Conservation (phyloP, 345 rosid species). For the Draba incana region DNA sequence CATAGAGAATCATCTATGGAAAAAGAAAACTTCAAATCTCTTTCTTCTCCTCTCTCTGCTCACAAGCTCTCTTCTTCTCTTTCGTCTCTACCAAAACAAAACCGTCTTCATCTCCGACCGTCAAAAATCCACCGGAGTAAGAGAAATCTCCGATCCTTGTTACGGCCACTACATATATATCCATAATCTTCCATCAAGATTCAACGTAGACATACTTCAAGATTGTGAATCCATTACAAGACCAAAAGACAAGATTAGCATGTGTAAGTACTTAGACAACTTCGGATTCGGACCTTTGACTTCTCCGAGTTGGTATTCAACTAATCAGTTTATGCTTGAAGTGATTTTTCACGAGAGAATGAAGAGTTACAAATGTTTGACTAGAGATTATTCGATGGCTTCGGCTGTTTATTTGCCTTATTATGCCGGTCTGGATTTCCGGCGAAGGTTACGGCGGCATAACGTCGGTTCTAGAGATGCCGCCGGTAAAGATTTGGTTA, state of each 20-base stretch:
- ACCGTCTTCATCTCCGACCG: slow-evolving; percentile 19
- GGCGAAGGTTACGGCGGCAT: slow-evolving; percentile 53
- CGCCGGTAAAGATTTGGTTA: slow-evolving; percentile 36
- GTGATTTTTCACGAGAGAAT: slow-evolving; percentile 57
- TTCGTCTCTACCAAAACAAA: slow-evolving; percentile 33
- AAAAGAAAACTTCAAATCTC: slow-evolving; percentile 19
- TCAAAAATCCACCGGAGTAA: background rate
- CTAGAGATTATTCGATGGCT: slow-evolving; percentile 55
- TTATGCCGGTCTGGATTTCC: slow-evolving; percentile 57
- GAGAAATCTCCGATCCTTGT: slow-evolving; percentile 36
- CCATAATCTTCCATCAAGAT: slow-evolving; percentile 51
- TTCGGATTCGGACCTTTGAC: slow-evolving; percentile 54
- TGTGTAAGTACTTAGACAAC: slow-evolving; percentile 53
- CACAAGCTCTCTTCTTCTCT: slow-evolving; percentile 25
- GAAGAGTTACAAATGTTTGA: slow-evolving; percentile 58
- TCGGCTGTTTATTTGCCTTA: slow-evolving; percentile 58
- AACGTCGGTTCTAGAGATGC: slow-evolving; percentile 49
- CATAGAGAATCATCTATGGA: slow-evolving; percentile 16
- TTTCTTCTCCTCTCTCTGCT: slow-evolving; percentile 37
- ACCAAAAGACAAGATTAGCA: slow-evolving; percentile 48
- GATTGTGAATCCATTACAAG: slow-evolving; percentile 46
- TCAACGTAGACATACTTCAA: slow-evolving; percentile 49
- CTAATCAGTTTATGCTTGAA: slow-evolving; percentile 64
- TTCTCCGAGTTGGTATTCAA: slow-evolving; percentile 36
- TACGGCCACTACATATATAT: slow-evolving; percentile 51